Evolutionary conservation across 768 basidiomycete genomes (phyloP).

Genomic region (Trametes elegans): DNA sequence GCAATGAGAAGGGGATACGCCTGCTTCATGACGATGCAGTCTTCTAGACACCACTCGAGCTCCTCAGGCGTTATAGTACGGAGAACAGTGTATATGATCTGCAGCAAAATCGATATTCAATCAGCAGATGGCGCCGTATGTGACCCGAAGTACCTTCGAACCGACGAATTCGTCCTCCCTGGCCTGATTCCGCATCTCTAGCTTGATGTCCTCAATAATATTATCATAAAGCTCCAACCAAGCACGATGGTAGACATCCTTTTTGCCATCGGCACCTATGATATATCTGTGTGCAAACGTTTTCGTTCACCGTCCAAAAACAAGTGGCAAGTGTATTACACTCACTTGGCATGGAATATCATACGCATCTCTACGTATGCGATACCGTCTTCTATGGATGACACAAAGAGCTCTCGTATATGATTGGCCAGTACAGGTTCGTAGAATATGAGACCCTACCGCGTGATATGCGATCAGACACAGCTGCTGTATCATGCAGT

Average conservation of each 20-base stretch:
- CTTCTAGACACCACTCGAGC: slow-evolving; percentile 64
- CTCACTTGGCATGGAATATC: slow-evolving; percentile 57
- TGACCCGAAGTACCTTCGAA: slow-evolving; percentile 64
- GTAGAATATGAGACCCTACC: slow-evolving; percentile 36
- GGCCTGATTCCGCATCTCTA: slow-evolving; percentile 46
- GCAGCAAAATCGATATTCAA: no score
- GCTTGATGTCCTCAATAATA: slow-evolving; percentile 51
- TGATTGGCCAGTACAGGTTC: slow-evolving; percentile 61
- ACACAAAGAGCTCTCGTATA: slow-evolving; percentile 56
- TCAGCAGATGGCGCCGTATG: no score
- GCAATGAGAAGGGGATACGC: slow-evolving; percentile 70
- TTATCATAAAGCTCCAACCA: slow-evolving; percentile 53
- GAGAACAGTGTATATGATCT: slow-evolving; percentile 58
- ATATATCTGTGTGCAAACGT: slow-evolving; percentile 46
- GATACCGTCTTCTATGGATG: slow-evolving; percentile 66
- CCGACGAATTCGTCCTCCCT: slow-evolving; percentile 62
- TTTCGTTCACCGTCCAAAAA: background rate
- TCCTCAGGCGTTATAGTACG: slow-evolving; percentile 54
- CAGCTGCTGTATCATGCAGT: no score
- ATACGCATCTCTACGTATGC: slow-evolving; percentile 69
- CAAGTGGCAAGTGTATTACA: background rate
- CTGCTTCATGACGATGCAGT: slow-evolving; percentile 70
- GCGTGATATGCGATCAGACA: slow-evolving; percentile 23
- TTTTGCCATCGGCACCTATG: slow-evolving; percentile 51
- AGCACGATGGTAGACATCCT: slow-evolving; percentile 55